Evolutionary conservation across 495 filamentous ascomycete species (phyloP), one percentile per base, ranked within the genome.

Genomic region (Margaritispora aquatica): DNA sequence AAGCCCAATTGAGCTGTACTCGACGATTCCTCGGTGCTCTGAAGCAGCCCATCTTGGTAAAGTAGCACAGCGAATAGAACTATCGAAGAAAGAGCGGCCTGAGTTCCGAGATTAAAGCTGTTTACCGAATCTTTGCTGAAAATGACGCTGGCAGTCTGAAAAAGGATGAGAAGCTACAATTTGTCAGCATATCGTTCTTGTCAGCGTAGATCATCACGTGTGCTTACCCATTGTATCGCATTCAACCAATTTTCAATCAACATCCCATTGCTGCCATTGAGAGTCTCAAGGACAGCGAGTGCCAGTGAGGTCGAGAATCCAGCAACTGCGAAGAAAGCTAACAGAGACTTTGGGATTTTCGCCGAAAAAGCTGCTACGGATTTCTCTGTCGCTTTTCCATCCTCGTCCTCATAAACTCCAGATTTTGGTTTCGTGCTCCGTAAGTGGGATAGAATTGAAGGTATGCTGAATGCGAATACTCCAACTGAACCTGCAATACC

Each of bases 361-460:
- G 74, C 70, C 23, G 80, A 82, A 65, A 78, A 87, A 36, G 69
- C 70, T 26, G 75, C 74, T 61, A 80, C 62, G 4, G 82, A 78
- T 61, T 84, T 77, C 47, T 75, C 71, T 0, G 79, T 84, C 27
- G 84, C 82, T 60, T 72, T 69, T 55, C 85, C 85, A 69, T 88
- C 85, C 61, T 76, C 72, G 68, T 88, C 85, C 66, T 83, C 74
- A 59, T 88, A 88, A n/a, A 57, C 15, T n/a, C 26, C 20, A 24
- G 57, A 44, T 61, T 61, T 60, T n/a, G 36, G 17, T 24, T 63
- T 65, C 5, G 54, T 21, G 0, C 46, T 48, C 23, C 63, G 59
- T 56, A 66, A 52, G 60, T 65, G 51, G 46, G 55, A 63, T 26
- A 55, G 36, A 11, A 61, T 11, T 46, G 66, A 38, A 2, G 60